Evolutionary conservation across 176 grass and related monocot species (phyloP).

Genomic region (Hordeum marinum): DNA sequence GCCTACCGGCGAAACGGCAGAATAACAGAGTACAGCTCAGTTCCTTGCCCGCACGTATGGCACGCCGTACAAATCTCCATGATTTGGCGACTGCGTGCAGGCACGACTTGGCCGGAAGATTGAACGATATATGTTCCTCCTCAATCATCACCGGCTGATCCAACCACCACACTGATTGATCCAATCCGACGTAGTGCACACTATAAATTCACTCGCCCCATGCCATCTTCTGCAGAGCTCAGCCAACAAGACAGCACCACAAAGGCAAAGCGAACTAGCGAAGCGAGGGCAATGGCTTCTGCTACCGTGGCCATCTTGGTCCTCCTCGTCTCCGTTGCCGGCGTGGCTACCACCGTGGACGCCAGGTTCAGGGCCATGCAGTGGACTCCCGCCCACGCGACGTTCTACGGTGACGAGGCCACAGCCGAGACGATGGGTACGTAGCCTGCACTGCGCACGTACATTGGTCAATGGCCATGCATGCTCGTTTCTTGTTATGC

Average conservation of each 20-base stretch:
- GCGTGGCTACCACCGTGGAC: constrained; percentile 22
- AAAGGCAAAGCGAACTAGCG: neutral
- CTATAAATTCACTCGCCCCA: constrained; percentile 24
- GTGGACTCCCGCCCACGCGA: constrained; percentile 66
- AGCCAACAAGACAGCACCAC: neutral
- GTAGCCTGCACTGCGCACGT: neutral
- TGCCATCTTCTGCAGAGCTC: constrained; percentile 2
- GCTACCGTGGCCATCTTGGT: neutral
- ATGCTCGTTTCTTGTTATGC: neutral
- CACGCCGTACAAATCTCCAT: constrained; percentile 18
- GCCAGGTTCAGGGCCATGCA: constrained; percentile 48
- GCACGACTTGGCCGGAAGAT: constrained; percentile 22
- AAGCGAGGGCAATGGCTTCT: constrained; percentile 27
- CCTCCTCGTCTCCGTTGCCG: constrained; percentile 23
- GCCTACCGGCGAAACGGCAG: constrained; percentile 21
- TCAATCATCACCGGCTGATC: constrained; percentile 9
- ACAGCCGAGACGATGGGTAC: constrained; percentile 64
- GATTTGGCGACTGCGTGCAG: neutral
- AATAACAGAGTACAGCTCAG: constrained; percentile 36
- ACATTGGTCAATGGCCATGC: neutral
- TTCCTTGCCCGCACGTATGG: constrained; percentile 44
- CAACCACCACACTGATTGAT: neutral
- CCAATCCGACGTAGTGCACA: neutral
- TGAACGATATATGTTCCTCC: neutral
- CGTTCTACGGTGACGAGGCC: constrained; percentile 83